phyloP scores from a whole-genome alignment of 2,329 filamentous ascomycete genomes.

The Amauroascus niger region DNA sequence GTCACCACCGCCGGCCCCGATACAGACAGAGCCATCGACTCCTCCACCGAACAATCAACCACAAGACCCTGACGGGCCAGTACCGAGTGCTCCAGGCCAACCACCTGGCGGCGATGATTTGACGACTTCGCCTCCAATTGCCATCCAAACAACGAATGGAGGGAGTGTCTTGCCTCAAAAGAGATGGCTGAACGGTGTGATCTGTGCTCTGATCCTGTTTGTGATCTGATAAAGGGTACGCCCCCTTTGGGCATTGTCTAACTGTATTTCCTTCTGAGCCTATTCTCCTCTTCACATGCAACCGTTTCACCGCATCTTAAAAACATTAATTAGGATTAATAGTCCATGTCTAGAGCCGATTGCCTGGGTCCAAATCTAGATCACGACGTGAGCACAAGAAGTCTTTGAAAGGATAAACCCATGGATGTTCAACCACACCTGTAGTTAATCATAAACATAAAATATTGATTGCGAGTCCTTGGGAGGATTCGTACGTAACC shows the following conservation, averaged over 20 bases:
- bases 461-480: too few species aligned
- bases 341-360: not conserved
- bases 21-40: not conserved
- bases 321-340: too few species aligned
- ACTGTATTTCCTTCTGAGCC: not conserved
- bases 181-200: not conserved
- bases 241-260: not conserved
- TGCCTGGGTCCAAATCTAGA: not conserved
- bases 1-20: not conserved
- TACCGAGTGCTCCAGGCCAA: not conserved
- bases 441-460: too few species aligned
- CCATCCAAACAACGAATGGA: not conserved
- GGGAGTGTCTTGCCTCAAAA: not conserved
- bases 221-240: not conserved
- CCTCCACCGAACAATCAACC: not conserved
- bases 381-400: too few species aligned
- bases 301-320: not conserved
- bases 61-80: not conserved
- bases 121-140: not conserved
- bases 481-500: too few species aligned
- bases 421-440: too few species aligned
- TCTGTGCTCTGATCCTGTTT: not conserved
- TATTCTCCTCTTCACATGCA: not conserved
- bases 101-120: not conserved
- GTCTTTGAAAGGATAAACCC: too few species aligned